Evolutionary conservation across 805 yeast genomes (phyloP).

Genomic region (Metschnikowia lachancei): DNA sequence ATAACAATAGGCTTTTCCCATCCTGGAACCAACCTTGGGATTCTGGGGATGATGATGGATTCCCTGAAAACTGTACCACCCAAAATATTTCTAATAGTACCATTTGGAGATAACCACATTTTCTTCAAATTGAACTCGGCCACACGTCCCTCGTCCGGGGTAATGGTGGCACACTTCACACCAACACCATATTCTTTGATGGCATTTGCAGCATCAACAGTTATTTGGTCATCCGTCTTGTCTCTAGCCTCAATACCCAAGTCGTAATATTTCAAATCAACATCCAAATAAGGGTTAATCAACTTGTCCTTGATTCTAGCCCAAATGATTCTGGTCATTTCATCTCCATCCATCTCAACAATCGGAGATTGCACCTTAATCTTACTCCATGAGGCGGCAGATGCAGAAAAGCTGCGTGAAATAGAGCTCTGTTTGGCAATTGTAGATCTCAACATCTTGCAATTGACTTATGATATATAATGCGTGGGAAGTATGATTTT

Average conservation of each 20-base stretch:
- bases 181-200: slow-evolving; percentile 88
- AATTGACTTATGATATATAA: not conserved
- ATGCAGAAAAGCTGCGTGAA: slow-evolving; percentile 12
- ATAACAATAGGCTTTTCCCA: slow-evolving; percentile 96
- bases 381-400: slow-evolving; percentile 36
- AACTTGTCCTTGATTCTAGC: slow-evolving; percentile 80
- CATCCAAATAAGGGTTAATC: slow-evolving; percentile 78
- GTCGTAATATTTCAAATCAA: slow-evolving; percentile 90
- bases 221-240: slow-evolving; percentile 82
- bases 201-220: slow-evolving; percentile 86
- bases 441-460: slow-evolving; percentile 6
- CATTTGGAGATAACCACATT: slow-evolving; percentile 98
- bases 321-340: slow-evolving; percentile 97
- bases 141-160: slow-evolving; percentile 97
- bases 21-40: slow-evolving; percentile 84
- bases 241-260: slow-evolving; percentile 85
- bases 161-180: slow-evolving; percentile 95
- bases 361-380: slow-evolving; percentile 82
- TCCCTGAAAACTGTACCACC: slow-evolving; percentile 98
- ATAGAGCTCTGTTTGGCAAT: not conserved
- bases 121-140: slow-evolving; percentile 85
- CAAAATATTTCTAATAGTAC: slow-evolving; percentile 90
- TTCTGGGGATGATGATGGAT: slow-evolving; percentile 85
- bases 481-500: not conserved
- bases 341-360: slow-evolving; percentile 98